These are phyloP conservation scores for Cystobasidium tubakii DNA, from an alignment of 768 basidiomycete species.

Conservation along the genomic window DNA sequence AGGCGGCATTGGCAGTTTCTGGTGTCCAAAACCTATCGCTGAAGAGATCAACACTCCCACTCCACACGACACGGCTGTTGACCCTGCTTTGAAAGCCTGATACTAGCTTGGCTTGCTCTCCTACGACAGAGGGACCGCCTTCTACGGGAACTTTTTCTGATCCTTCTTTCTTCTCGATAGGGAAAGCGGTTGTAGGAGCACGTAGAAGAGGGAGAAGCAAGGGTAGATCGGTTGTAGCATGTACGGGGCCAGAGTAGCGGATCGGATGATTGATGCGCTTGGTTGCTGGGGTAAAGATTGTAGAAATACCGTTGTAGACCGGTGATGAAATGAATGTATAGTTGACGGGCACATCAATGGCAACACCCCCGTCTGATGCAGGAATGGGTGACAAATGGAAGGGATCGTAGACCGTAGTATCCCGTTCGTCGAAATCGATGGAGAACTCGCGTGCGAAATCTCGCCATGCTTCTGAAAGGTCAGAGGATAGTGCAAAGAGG, in stretches of 20 bases:
- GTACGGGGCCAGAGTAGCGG: slow-evolving; percentile 41
- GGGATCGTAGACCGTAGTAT: slow-evolving; percentile 75
- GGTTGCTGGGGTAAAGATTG: slow-evolving; percentile 41
- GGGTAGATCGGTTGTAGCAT: slow-evolving; percentile 52
- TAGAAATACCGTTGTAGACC: slow-evolving; percentile 52
- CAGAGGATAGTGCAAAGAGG: slow-evolving; percentile 68
- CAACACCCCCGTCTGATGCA: neutral
- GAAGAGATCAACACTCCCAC: slow-evolving; percentile 74
- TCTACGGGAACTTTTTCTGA: slow-evolving; percentile 60
- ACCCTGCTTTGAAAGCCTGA: slow-evolving; percentile 80
- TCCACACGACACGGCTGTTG: slow-evolving; percentile 71
- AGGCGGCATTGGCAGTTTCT: slow-evolving; percentile 67
- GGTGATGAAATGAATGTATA: slow-evolving; percentile 40
- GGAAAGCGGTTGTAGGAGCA: slow-evolving; percentile 56
- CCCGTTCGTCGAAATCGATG: slow-evolving; percentile 76
- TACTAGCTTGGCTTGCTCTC: slow-evolving; percentile 67
- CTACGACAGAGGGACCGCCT: slow-evolving; percentile 66
- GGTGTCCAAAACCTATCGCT: slow-evolving; percentile 60
- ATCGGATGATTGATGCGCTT: slow-evolving; percentile 20
- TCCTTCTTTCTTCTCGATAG: slow-evolving; percentile 59
- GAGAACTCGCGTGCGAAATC: slow-evolving; percentile 88
- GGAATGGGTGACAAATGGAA: neutral
- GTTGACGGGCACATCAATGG: slow-evolving; percentile 15
- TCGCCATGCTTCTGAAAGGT: slow-evolving; percentile 57
- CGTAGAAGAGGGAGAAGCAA: slow-evolving; percentile 73